Percentiles rank a stretch among this genome's conserved stretches.
phyloP scores from a whole-genome alignment of 495 filamentous ascomycete genomes.

The Podospora comata region DNA sequence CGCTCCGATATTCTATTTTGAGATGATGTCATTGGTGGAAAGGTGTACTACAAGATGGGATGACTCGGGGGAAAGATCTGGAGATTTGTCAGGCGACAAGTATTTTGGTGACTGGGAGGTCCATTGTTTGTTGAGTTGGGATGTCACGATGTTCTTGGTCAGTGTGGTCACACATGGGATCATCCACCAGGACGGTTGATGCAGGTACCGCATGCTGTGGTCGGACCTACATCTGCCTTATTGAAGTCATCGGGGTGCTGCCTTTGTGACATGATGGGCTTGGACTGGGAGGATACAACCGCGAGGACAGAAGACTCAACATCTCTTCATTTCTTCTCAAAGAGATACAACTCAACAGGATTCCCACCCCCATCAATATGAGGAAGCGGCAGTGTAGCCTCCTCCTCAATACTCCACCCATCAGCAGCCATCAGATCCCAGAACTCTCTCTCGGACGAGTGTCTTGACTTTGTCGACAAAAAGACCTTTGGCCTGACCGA shows the following conservation, averaged over 20 bases:
- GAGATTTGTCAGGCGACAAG: not conserved
- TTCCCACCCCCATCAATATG: slow-evolving; percentile 56
- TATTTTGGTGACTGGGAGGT: not conserved
- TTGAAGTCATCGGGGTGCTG: not conserved
- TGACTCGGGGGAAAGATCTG: not conserved
- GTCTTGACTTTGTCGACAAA: slow-evolving; percentile 78
- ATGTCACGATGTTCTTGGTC: not conserved
- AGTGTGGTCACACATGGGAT: not conserved
- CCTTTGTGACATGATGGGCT: not conserved
- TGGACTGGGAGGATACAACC: too few species aligned
- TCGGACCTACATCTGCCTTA: not conserved
- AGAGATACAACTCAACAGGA: slow-evolving; percentile 60
- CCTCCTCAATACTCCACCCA: slow-evolving; percentile 50
- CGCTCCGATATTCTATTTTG: not conserved
- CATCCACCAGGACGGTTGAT: not conserved
- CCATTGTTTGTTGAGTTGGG: not conserved
- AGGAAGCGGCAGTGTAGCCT: slow-evolving; percentile 52
- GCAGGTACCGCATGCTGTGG: not conserved
- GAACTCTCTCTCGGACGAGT: slow-evolving; percentile 75
- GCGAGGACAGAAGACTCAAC: not conserved
- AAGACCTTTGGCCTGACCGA: slow-evolving; percentile 47
- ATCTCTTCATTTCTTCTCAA: slow-evolving; percentile 26
- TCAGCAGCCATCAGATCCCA: slow-evolving; percentile 69
- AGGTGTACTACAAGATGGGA: not conserved
- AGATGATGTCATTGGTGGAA: not conserved